A percentile compares a stretch with the other conserved stretches of the same genome.
These are phyloP conservation scores for Suhomyces prunicola DNA, from an alignment of 805 yeast genomes.

Conservation along the genomic window DNA sequence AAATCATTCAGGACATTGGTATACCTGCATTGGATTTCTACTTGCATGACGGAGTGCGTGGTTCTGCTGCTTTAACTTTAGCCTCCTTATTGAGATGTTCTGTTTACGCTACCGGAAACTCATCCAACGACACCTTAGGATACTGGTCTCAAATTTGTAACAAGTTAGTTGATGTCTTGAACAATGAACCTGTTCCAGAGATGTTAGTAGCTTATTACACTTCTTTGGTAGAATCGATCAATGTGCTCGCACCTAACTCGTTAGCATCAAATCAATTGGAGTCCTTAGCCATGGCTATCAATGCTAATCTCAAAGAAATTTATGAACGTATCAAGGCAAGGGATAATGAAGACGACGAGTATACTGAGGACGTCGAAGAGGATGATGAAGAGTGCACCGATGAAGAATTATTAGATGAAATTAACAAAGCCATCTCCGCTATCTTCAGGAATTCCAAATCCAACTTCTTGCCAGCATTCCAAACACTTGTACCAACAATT, in stretches of 20 bases:
- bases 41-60: slow-evolving; percentile 91
- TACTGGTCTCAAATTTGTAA: slow-evolving; percentile 71
- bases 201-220: slow-evolving; percentile 74
- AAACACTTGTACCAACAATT: slow-evolving; percentile 59
- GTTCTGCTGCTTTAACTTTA: slow-evolving; percentile 80
- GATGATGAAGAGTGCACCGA: slow-evolving; percentile 86
- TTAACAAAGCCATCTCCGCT: slow-evolving; percentile 69
- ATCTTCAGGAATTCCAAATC: slow-evolving; percentile 62
- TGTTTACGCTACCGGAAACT: slow-evolving; percentile 51
- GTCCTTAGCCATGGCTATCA: slow-evolving; percentile 56
- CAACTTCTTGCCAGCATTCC: slow-evolving; percentile 63
- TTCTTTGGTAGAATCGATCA: slow-evolving; percentile 64
- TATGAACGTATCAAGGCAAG: slow-evolving; percentile 69
- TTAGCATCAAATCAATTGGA: slow-evolving; percentile 54
- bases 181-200: slow-evolving; percentile 80
- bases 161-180: slow-evolving; percentile 64
- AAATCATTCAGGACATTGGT: slow-evolving; percentile 72
- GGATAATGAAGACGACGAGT: slow-evolving; percentile 77
- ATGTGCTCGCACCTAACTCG: slow-evolving; percentile 62
- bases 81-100: slow-evolving; percentile 72
- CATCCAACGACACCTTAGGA: slow-evolving; percentile 57
- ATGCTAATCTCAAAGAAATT: slow-evolving; percentile 60
- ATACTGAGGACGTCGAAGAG: slow-evolving; percentile 79
- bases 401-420: slow-evolving; percentile 85
- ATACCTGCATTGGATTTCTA: slow-evolving; percentile 88